A percentile compares a stretch with the other conserved stretches of the same genome.
These are phyloP conservation scores for Psilocybe mexicana DNA, from an alignment of 1,284 basidiomycete species.

Conservation along the genomic window DNA sequence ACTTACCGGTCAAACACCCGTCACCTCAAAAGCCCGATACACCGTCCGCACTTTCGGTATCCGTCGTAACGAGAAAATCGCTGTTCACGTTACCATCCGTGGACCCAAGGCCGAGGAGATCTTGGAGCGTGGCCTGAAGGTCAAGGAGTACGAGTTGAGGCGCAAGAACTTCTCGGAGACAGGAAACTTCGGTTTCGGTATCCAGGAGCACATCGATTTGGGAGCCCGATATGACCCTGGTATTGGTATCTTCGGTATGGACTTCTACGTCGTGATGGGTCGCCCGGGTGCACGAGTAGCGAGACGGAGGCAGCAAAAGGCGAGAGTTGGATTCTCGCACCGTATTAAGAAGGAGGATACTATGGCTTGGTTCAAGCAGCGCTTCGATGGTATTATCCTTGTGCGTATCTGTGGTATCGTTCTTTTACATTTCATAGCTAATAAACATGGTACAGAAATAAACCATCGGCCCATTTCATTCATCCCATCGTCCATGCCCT, in stretches of 20 bases:
- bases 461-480: constrained; percentile 23
- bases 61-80: constrained; percentile 99
- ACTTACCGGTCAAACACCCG: constrained; percentile 98
- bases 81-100: constrained; percentile 98
- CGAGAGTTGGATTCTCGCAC: constrained; percentile 87
- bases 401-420: constrained; percentile 44
- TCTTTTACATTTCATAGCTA: constrained; percentile 9
- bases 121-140: constrained; percentile 98
- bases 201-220: constrained; percentile 98
- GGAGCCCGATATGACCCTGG: constrained; percentile 97
- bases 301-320: constrained; percentile 88
- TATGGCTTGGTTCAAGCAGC: constrained; percentile 98
- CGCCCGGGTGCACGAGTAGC: constrained; percentile 93
- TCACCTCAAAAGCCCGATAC: constrained; percentile 99
- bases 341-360: constrained; percentile 92
- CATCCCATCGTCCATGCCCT: constrained; percentile 27
- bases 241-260: constrained; percentile 98
- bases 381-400: constrained; percentile 96
- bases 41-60: constrained; percentile 99
- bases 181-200: constrained; percentile 98
- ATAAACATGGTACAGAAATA: constrained; percentile 38
- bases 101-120: constrained; percentile 99
- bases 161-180: constrained; percentile 96
- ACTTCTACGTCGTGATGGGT: constrained; percentile 98
- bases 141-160: constrained; percentile 98